Evolutionary conservation across 2,329 filamentous ascomycete species (phyloP).

Genomic region (Aspergillus nomiae): DNA sequence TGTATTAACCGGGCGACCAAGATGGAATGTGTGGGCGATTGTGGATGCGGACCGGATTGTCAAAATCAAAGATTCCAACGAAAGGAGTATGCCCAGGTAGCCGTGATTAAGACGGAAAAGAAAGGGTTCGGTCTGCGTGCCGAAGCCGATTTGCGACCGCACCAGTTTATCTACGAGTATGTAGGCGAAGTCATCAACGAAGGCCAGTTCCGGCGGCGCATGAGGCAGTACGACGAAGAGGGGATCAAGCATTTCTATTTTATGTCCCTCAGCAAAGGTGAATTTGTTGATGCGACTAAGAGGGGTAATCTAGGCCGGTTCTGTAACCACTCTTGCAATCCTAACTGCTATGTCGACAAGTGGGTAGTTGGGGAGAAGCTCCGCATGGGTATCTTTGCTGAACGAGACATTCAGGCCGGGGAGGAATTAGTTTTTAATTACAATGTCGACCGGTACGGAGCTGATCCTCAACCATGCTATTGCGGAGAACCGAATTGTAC

Average conservation of each 20-base stretch:
- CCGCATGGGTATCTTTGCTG: slow-evolving; percentile 97
- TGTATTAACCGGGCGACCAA: slow-evolving; percentile 98
- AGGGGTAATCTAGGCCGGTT: slow-evolving; percentile 95
- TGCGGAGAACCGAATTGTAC: slow-evolving; percentile 93
- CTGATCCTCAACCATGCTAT: slow-evolving; percentile 95
- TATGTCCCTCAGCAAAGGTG: slow-evolving; percentile 95
- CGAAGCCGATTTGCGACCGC: slow-evolving; percentile 71
- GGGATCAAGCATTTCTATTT: slow-evolving; percentile 99
- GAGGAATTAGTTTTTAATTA: slow-evolving; percentile 99
- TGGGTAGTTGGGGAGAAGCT: slow-evolving; percentile 98
- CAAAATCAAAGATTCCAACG: slow-evolving; percentile 95
- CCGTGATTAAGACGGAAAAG: slow-evolving; percentile 96
- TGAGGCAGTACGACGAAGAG: slow-evolving; percentile 90
- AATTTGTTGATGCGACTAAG: slow-evolving; percentile 97
- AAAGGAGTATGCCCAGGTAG: slow-evolving; percentile 85
- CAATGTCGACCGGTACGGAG: slow-evolving; percentile 97
- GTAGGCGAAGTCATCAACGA: slow-evolving; percentile 98
- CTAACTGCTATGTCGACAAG: slow-evolving; percentile 99
- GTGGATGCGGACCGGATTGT: slow-evolving; percentile 83
- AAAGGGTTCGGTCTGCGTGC: slow-evolving; percentile 92
- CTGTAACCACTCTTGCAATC: slow-evolving; percentile 98
- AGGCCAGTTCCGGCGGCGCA: slow-evolving; percentile 81
- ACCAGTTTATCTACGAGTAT: slow-evolving; percentile 97
- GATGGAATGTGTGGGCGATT: slow-evolving; percentile 89
- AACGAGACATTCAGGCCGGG: slow-evolving; percentile 78